Percentiles rank a stretch among this genome's conserved stretches.
Evolutionary conservation across 2,329 filamentous ascomycete genomes (phyloP).

Genomic region (Fusarium scirpi): DNA sequence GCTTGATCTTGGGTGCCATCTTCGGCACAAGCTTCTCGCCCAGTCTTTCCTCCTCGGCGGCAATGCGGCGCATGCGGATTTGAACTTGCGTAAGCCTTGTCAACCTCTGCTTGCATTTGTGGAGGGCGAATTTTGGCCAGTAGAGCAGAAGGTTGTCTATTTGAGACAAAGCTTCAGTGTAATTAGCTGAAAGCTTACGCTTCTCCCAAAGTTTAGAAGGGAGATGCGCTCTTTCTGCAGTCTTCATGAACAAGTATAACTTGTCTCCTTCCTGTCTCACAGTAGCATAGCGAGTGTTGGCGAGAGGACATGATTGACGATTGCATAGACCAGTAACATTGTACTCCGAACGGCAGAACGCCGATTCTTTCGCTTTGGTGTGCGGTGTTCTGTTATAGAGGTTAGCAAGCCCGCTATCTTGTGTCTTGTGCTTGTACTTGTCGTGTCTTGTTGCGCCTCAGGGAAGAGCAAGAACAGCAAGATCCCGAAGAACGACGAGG

Average conservation of each 20-base stretch:
- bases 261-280: conserved; percentile 85
- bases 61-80: conserved; percentile 81
- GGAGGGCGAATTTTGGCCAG: conserved; percentile 92
- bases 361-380: not conserved
- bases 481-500: not conserved
- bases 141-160: conserved; percentile 89
- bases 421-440: not conserved
- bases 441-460: not conserved
- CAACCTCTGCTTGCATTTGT: conserved; percentile 96
- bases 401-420: conserved; percentile 45
- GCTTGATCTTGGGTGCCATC: conserved; percentile 88
- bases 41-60: conserved; percentile 88
- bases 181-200: conserved; percentile 90
- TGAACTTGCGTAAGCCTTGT: conserved; percentile 93
- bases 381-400: conserved; percentile 64
- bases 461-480: not conserved
- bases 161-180: conserved; percentile 87
- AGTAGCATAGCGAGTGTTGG: conserved; percentile 93
- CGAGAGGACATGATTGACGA: conserved; percentile 88
- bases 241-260: conserved; percentile 97
- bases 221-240: conserved; percentile 86
- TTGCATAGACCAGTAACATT: conserved; percentile 88
- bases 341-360: conserved; percentile 94
- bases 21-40: conserved; percentile 91
- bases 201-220: conserved; percentile 95